phyloP scores from a whole-genome alignment of 345 rosid genomes.

The Lumnitzera racemosa region DNA sequence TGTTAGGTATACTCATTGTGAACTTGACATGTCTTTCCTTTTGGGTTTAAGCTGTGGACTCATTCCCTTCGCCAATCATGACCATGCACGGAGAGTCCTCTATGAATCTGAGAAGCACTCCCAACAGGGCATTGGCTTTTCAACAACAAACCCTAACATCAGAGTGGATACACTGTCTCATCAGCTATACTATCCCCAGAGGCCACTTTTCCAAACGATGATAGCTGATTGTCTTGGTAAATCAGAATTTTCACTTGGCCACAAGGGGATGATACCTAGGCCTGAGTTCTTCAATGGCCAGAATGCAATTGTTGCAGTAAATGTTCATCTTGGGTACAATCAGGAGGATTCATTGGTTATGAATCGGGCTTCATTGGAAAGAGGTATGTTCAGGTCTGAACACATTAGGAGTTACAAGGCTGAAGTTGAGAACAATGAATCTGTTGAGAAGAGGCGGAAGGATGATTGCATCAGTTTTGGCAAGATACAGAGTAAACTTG shows the following conservation, averaged over 20 bases:
- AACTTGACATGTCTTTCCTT: slow-evolving; percentile 75
- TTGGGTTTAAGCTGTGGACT: slow-evolving; percentile 84
- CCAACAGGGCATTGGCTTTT: slow-evolving; percentile 87
- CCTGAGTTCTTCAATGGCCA: slow-evolving; percentile 77
- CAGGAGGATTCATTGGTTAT: slow-evolving; percentile 91
- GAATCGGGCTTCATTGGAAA: slow-evolving; percentile 84
- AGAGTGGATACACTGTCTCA: slow-evolving; percentile 78
- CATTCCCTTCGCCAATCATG: slow-evolving; percentile 83
- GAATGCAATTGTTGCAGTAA: slow-evolving; percentile 90
- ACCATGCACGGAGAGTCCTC: slow-evolving; percentile 84
- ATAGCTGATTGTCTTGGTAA: slow-evolving; percentile 66
- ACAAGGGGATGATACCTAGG: slow-evolving; percentile 30
- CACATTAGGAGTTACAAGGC: slow-evolving; percentile 87
- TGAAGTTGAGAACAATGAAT: slow-evolving; percentile 73
- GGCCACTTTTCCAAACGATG: slow-evolving; percentile 75
- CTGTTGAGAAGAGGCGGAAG: slow-evolving; percentile 45
- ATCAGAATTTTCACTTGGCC: slow-evolving; percentile 27
- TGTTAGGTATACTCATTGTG: slow-evolving; percentile 58
- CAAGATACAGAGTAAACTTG: slow-evolving; percentile 58
- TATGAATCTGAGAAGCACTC: slow-evolving; percentile 88
- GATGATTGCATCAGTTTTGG: slow-evolving; percentile 64
- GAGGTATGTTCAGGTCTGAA: slow-evolving; percentile 89
- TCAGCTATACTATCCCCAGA: slow-evolving; percentile 75
- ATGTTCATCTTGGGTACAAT: slow-evolving; percentile 88
- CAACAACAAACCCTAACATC: slow-evolving; percentile 72